phyloP scores from a whole-genome alignment of 106 monocot species.

The Dioscorea alata region DNA sequence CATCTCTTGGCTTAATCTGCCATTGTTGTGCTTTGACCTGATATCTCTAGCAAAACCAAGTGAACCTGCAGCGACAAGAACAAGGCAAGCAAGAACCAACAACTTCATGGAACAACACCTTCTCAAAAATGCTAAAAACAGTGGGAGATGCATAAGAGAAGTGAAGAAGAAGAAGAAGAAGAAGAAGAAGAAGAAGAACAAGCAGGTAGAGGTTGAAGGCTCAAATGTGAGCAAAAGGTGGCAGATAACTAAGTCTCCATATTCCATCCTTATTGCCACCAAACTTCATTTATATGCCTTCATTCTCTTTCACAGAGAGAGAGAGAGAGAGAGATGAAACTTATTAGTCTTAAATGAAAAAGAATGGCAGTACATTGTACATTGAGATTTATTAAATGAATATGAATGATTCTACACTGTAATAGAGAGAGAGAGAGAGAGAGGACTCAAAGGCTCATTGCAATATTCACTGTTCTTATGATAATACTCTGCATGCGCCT shows the following conservation, averaged over 20 bases:
- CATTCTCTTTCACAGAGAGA: not conserved
- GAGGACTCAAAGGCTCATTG: too few species aligned
- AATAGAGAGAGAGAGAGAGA: not conserved
- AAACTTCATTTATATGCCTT: not conserved
- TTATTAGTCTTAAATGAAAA: too few species aligned
- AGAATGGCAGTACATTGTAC: too few species aligned
- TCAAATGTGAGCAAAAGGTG: not conserved
- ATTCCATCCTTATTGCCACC: not conserved
- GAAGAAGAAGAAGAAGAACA: not conserved
- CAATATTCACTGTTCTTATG: too few species aligned
- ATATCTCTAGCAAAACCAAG: not conserved
- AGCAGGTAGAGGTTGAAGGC: not conserved
- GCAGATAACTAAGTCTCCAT: not conserved
- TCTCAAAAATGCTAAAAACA: not conserved
- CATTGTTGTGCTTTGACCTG: not conserved
- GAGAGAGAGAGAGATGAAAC: not conserved
- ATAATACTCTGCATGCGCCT: too few species aligned
- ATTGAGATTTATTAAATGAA: too few species aligned
- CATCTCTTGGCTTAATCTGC: not conserved
- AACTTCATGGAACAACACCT: not conserved
- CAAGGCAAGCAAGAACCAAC: not conserved
- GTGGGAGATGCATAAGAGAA: not conserved
- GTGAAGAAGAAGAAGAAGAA: not conserved
- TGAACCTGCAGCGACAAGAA: not conserved
- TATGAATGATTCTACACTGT: too few species aligned